Evolutionary conservation across 2,329 filamentous ascomycete genomes (phyloP).

Genomic region (Lasiodiplodia citricola): DNA sequence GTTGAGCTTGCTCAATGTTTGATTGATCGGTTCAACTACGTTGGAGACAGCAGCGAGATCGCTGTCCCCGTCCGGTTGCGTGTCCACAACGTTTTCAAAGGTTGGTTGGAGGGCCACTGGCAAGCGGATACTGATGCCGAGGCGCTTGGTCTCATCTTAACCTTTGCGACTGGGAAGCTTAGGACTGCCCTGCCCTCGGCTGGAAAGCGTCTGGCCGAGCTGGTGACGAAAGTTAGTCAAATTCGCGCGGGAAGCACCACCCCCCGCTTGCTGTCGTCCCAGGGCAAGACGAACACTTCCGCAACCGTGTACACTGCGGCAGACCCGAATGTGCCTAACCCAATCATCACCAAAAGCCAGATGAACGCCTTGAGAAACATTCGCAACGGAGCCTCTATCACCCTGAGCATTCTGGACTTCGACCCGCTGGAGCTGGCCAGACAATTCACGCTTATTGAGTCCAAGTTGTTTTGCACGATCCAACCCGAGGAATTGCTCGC

Average conservation of each 20-base stretch:
- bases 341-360: constrained; percentile 77
- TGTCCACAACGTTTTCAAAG: constrained; percentile 96
- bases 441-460: constrained; percentile 91
- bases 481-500: constrained; percentile 89
- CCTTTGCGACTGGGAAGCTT: constrained; percentile 79
- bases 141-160: constrained; percentile 75
- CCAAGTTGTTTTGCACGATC: constrained; percentile 88
- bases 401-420: constrained; percentile 83
- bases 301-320: constrained; percentile 72
- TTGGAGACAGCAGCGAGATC: constrained; percentile 76
- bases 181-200: constrained; percentile 73
- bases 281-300: constrained; percentile 84
- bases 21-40: constrained; percentile 92
- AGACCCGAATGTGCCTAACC: constrained; percentile 72
- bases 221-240: constrained; percentile 78
- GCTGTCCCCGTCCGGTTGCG: constrained; percentile 83
- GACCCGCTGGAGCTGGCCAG: constrained; percentile 89
- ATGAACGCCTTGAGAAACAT: constrained; percentile 73
- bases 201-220: constrained; percentile 77
- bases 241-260: constrained; percentile 73
- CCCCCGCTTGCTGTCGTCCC: constrained; percentile 80
- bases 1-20: constrained; percentile 77
- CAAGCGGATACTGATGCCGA: constrained; percentile 77
- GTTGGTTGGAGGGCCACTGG: constrained; percentile 97
- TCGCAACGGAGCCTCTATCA: constrained; percentile 69